Conservation (phyloP, 495 filamentous ascomycete species). For the Aspergillus olivimuriae region DNA sequence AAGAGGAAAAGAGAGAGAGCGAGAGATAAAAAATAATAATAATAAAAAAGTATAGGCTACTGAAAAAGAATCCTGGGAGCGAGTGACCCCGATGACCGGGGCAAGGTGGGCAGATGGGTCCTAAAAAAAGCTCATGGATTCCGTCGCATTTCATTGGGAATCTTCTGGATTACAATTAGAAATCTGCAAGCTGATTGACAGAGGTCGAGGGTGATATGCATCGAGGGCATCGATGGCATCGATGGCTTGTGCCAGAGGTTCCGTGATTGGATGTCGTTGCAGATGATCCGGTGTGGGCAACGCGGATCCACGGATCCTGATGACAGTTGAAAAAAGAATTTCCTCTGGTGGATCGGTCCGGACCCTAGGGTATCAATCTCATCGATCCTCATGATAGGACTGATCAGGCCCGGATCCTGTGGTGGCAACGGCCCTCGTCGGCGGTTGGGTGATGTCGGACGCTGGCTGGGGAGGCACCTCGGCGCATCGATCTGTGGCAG, state of each 20-base stretch:
- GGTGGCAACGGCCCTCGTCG: not conserved
- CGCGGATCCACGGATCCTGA: constrained; percentile 7
- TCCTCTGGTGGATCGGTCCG: not conserved
- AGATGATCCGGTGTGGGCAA: not conserved
- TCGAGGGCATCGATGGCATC: constrained; percentile 11
- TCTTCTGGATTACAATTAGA: not conserved
- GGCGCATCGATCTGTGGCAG: too few relatives aligned
- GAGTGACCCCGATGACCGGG: too few relatives aligned
- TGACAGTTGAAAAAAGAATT: constrained; percentile 1
- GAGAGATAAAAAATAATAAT: not conserved
- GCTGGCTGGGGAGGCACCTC: too few relatives aligned
- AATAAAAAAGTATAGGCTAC: not conserved
- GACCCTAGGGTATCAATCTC: not conserved
- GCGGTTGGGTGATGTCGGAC: not conserved
- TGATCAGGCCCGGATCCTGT: not conserved
- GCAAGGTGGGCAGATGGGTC: too few relatives aligned
- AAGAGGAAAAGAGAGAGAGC: not conserved
- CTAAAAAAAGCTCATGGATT: too few relatives aligned
- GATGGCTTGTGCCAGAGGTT: constrained; percentile 4
- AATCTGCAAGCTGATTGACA: not conserved
- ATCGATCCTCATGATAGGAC: not conserved
- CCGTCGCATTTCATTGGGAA: too few relatives aligned
- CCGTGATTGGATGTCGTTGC: constrained; percentile 7
- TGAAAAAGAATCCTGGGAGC: not conserved
- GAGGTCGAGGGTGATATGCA: not conserved